Evolutionary conservation across 805 yeast genomes (phyloP), one percentile per base, ranked within the genome.

Genomic region (Metschnikowia continentalis): DNA sequence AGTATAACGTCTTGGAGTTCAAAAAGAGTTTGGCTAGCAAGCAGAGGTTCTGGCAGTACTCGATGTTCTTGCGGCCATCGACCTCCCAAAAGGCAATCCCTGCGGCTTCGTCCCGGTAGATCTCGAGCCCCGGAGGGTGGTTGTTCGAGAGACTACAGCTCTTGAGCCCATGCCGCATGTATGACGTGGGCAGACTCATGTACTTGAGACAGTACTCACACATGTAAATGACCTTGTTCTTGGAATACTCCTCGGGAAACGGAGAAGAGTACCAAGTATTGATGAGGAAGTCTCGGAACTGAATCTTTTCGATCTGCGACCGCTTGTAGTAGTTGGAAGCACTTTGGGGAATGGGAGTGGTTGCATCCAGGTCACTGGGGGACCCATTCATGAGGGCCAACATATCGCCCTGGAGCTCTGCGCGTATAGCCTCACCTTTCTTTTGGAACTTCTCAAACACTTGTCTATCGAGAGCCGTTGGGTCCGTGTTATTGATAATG

Each of bases 201-300:
- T 89, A 91, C 68, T 86, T 84, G 51, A 92, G 68, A 64, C 98
- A 94, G 60, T 77, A 82, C 56, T 90, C 94, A 67, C 98, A 94
- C 14, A 92, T 78, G 61, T 83, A 84, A 42, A 94, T 70, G 2
- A 83, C 77, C 39, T 73, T 72, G 42, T 82, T 79, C 32, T 76
- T 76, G 39, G 88, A 80, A 61, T 83, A 88, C 61, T 88, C 94
- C 53, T 87, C 90, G 0, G 98, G 97, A 63, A 88, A 94, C 1
- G 98, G 98, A 0, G 97, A 84, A 3, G 88, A 81, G 67, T 88
- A 91, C 96, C 97, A 90, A 0, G 97, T 88, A 53, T 86, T 87
- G 26, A 94, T 88, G 63, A 86, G 90, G 65, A 70, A 80, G 41
- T 78, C 78, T 35, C 90, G 80, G 56, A 91, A 82, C 59, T 84